Percentiles rank a stretch among this genome's conserved stretches.
Conservation (phyloP, 2,329 filamentous ascomycete genomes). For the Plenodomus biglobosus region DNA sequence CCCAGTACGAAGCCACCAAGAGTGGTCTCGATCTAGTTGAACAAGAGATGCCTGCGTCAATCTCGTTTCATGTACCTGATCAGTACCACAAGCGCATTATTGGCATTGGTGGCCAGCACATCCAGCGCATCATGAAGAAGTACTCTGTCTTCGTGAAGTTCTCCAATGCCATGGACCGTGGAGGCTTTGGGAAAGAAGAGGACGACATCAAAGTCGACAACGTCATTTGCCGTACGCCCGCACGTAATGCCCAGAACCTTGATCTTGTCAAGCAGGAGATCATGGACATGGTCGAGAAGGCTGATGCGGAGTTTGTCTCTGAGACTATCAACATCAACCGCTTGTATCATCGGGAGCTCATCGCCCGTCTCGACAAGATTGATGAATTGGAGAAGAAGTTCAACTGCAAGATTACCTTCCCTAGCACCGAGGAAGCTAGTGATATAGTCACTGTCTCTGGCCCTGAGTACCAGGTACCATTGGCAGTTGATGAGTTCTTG, state of each 20-base stretch:
- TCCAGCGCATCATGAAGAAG: conserved; percentile 99
- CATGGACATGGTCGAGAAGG: conserved; percentile 98
- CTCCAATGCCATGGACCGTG: conserved; percentile 97
- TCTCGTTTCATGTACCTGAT: conserved; percentile 98
- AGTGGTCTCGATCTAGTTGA: conserved; percentile 90
- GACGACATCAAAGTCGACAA: conserved; percentile 99
- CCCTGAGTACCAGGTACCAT: conserved; percentile 96
- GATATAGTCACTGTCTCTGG: conserved; percentile 95
- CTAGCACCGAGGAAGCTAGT: conserved; percentile 94
- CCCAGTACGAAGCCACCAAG: conserved; percentile 91
- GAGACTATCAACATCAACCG: conserved; percentile 93
- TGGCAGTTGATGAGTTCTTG: conserved; percentile 93
- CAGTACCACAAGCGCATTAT: conserved; percentile 99
- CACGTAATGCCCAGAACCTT: conserved; percentile 92
- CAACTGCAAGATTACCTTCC: conserved; percentile 99
- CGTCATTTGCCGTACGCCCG: conserved; percentile 95
- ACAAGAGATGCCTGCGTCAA: conserved; percentile 98
- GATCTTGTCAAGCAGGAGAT: conserved; percentile 99
- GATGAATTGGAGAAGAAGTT: conserved; percentile 97
- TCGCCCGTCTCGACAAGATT: conserved; percentile 83
- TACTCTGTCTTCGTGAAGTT: conserved; percentile 99
- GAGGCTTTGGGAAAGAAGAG: conserved; percentile 89
- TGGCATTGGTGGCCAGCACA: conserved; percentile 96
- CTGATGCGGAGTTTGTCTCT: conserved; percentile 93
- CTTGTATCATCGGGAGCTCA: conserved; percentile 90